Evolutionary conservation across 1,284 basidiomycete species (phyloP), one percentile per base, ranked within the genome.

Genomic region (Trichosporon sp.): DNA sequence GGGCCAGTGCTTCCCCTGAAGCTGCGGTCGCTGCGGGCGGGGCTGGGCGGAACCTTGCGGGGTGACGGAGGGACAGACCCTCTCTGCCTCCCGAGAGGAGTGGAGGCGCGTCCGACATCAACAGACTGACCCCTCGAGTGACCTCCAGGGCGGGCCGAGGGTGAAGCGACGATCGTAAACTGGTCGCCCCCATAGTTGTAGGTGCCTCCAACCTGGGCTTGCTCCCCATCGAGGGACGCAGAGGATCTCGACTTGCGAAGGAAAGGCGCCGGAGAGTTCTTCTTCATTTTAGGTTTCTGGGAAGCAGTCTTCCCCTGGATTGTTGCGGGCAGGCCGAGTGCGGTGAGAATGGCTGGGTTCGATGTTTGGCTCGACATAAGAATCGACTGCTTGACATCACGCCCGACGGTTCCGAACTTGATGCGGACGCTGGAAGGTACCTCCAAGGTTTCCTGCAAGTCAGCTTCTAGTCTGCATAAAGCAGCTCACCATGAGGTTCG

Each of bases 191-290:
- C 72, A 26, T 79, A 76, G 56, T 67, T 76, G 54, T 51, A 63
- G 43, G 51, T 63, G 40, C 59, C 59, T 37, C 59, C 59, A 4
- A 63, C 59, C 32, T 63, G 59, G 31, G 54, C 35, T 43, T 43
- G 46, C 61, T 67, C 70, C 16, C 38, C 70, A 14, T 68, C 71
- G 21, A 80, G 73, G 5, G 76, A 76, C 4, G 71, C 70, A 3
- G 80, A 79, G 10, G 80, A 81, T 73, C 80, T 82, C 65, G 76
- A 71, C 70, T 80, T 79, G 11, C 81, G 78, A 0, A 83, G 71
- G n/a, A 80, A 69, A 8, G 80, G 80, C 0, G 80, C 78, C 1
- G 81, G 81, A 2, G 79, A 70, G 10, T 76, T 70, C 67, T 80
- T 79, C 70, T 76, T 76, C 65, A 79, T 67, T 61, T 79, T 78